phyloP scores from a whole-genome alignment of 192 early-diverging fungal genomes.

The Linnemannia hyalina region DNA sequence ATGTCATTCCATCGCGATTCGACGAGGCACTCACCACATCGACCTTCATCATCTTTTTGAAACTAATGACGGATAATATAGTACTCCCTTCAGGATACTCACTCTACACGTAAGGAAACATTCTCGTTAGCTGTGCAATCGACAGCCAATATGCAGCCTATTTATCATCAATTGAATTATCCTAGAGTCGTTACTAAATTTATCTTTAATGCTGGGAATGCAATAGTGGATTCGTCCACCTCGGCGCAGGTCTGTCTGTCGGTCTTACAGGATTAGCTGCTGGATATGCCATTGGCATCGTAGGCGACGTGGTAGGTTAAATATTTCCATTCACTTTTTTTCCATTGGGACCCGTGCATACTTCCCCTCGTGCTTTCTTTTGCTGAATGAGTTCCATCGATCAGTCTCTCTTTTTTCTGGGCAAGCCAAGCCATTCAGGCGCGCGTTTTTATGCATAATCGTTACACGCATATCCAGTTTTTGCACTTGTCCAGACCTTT shows the following conservation, averaged over 20 bases:
- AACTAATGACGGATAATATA: not conserved
- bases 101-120: slow-evolving; percentile 57
- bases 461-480: not conserved
- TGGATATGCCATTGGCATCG: slow-evolving; percentile 96
- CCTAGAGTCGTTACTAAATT: slow-evolving; percentile 30
- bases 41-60: not conserved
- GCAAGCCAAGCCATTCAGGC: not conserved
- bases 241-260: slow-evolving; percentile 93
- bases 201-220: slow-evolving; percentile 29
- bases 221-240: slow-evolving; percentile 88
- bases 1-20: not conserved
- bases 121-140: not conserved
- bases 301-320: slow-evolving; percentile 87
- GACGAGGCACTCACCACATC: not conserved
- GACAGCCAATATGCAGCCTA: not conserved
- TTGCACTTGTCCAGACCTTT: slow-evolving; percentile 5
- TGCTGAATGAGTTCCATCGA: not conserved
- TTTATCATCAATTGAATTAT: slow-evolving; percentile 3
- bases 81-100: slow-evolving; percentile 45
- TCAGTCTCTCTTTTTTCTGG: not conserved
- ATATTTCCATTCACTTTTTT: not conserved
- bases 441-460: not conserved
- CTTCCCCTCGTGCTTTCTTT: not conserved
- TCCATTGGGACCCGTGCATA: not conserved
- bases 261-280: slow-evolving; percentile 94